phyloP scores from a whole-genome alignment of 2,329 filamentous ascomycete genomes.

The Penicillium sumatraense region DNA sequence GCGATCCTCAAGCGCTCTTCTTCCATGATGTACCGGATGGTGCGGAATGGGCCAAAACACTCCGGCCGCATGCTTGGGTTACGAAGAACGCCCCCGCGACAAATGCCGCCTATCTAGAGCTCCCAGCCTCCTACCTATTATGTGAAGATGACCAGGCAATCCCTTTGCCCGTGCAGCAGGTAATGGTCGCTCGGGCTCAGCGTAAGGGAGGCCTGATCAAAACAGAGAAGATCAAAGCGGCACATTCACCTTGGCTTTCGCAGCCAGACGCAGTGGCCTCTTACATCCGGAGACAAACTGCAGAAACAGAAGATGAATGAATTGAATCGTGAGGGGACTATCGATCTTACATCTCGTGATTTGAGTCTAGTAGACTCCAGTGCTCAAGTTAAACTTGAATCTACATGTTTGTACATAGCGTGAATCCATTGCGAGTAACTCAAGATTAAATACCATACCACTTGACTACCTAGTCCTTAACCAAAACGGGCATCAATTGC shows the following conservation, averaged over 20 bases:
- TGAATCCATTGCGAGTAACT: background rate
- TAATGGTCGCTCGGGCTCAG: conserved; percentile 36
- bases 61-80: conserved; percentile 36
- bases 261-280: background rate
- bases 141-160: conserved; percentile 37
- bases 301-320: background rate
- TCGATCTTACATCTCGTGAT: too few species aligned
- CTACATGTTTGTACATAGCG: background rate
- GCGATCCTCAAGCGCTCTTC: conserved; percentile 30
- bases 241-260: conserved; percentile 36
- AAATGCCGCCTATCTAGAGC: conserved; percentile 28
- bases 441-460: too few species aligned
- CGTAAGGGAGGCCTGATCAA: conserved; percentile 31
- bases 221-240: conserved; percentile 34
- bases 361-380: too few species aligned
- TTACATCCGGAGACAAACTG: background rate
- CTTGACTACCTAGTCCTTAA: too few species aligned
- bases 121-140: conserved; percentile 32
- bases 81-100: conserved; percentile 34
- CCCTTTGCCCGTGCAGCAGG: conserved; percentile 35
- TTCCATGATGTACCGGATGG: conserved; percentile 39
- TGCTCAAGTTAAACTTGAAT: background rate
- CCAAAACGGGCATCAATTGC: conserved; percentile 2
- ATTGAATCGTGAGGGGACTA: too few species aligned
- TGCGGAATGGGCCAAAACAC: conserved; percentile 30